phyloP scores from a whole-genome alignment of 2,329 filamentous ascomycete species.

The Epichloe elymi region DNA sequence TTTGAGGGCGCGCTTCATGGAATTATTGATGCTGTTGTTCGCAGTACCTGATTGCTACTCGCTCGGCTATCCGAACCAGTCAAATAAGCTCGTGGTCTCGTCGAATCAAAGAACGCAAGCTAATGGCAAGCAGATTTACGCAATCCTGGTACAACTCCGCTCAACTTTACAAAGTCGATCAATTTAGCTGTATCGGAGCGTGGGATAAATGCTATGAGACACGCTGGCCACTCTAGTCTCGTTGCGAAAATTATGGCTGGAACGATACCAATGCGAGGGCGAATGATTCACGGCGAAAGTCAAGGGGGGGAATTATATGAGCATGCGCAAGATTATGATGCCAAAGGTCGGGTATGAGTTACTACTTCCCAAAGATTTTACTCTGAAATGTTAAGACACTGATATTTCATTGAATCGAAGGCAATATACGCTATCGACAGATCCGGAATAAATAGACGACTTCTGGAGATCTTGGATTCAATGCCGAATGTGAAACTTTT shows the following conservation, averaged over 20 bases:
- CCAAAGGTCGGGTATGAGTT: slow-evolving; percentile 61
- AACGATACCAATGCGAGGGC: slow-evolving; percentile 86
- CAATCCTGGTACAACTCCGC: slow-evolving; percentile 64
- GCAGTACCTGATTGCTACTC: background rate
- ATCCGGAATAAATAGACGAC: slow-evolving; percentile 64
- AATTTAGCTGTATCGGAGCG: slow-evolving; percentile 90
- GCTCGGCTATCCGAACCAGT: background rate
- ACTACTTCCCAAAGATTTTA: background rate
- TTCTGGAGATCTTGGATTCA: slow-evolving; percentile 71
- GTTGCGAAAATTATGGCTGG: slow-evolving; percentile 60
- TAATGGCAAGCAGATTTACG: slow-evolving; percentile 57
- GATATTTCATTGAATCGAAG: slow-evolving; percentile 28
- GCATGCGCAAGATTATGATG: slow-evolving; percentile 81
- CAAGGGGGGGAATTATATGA: slow-evolving; percentile 58
- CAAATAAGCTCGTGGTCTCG: background rate
- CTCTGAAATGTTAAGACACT: background rate
- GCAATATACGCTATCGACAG: slow-evolving; percentile 79
- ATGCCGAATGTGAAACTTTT: slow-evolving; percentile 83
- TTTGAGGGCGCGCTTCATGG: too few species aligned
- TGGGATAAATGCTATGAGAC: slow-evolving; percentile 75
- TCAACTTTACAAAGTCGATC: slow-evolving; percentile 98
- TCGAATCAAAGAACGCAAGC: background rate
- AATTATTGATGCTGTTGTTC: background rate
- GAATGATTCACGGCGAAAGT: slow-evolving; percentile 79
- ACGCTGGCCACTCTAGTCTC: slow-evolving; percentile 53